These are phyloP conservation scores for Arctium minus DNA, from an alignment of 129 eudicot genomes.

Conservation along the genomic window DNA sequence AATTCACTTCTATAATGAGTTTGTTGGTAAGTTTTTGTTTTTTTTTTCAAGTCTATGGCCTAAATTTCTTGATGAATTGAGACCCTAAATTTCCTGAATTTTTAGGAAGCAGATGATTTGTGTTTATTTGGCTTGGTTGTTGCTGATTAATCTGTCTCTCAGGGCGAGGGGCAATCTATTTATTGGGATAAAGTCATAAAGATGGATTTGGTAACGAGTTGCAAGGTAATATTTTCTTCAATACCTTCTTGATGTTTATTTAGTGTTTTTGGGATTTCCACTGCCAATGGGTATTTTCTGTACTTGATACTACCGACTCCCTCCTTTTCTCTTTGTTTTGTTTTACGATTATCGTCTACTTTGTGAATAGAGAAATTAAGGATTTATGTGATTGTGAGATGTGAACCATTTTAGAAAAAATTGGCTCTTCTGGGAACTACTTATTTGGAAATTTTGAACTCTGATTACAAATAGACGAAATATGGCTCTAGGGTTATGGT, in stretches of 20 bases:
- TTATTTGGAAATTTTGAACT: neutral
- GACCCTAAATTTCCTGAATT: no score
- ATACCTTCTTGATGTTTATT: neutral
- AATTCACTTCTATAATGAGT: no score
- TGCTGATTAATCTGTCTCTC: conserved; percentile 8
- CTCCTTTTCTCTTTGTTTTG: neutral
- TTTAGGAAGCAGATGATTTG: conserved; percentile 21
- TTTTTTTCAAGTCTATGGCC: no score
- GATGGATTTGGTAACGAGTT: conserved; percentile 80
- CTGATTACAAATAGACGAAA: neutral
- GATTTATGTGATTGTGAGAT: neutral
- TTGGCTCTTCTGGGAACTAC: no score
- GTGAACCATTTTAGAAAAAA: neutral
- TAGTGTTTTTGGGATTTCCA: neutral
- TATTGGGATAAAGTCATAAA: neutral
- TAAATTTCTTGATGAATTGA: no score
- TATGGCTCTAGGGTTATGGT: neutral
- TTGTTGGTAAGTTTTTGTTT: no score
- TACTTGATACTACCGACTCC: neutral
- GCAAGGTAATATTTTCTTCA: conserved; percentile 52
- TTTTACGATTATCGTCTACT: neutral
- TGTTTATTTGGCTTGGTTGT: conserved; percentile 17
- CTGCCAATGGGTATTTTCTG: neutral
- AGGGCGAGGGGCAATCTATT: neutral
- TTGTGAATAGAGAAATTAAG: neutral